Evolutionary conservation across 83 land plant species (phyloP), one percentile per base, ranked within the genome.

Genomic region (Picea engelmannii): DNA sequence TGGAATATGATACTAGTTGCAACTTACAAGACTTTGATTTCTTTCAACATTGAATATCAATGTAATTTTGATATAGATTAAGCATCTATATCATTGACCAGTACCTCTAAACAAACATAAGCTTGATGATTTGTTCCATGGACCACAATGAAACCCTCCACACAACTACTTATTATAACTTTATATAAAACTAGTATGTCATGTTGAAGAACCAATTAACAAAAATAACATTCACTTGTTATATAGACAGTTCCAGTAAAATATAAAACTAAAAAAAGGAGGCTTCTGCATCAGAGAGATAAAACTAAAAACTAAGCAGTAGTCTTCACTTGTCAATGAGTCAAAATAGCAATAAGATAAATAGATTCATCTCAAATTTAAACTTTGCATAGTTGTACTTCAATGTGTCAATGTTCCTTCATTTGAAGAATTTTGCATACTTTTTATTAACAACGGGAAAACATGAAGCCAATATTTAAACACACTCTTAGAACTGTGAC

Each of bases 381-480:
- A 71, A 42, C 21, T 68, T 67, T 31, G 18, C 73, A 68, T 17
- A 15, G 73, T 2, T 35, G 2, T 35, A 40, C 16, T 31, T 6
- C 42, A 6, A 71, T 44, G 49, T 44, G 49, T 6, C 49, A 44
- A 1, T 44, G 44, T 49, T 25, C 4, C 20, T 71, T 2, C 18
- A 68, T 68, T 15, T 35, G 71, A 71, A 71, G 47, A 49, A 42
- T n/a, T 49, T 38, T 71, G 12, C 52, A 20, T 71, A 71, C 23
- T 21, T 71, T 71, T 71, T 12, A 8, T 42, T 42, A 71, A 40
- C 21, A 71, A 40, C 3, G 44, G 17, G 73, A 68, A 71, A 16
- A 6, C 75, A 70, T 70, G 75, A 70, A 70, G 42, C 52, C 75
- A 70, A 38, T 20, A n/a, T n/a, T n/a, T n/a, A n/a, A n/a, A n/a